These are phyloP conservation scores for Hypoxylon sp. DNA, from an alignment of 2,329 filamentous ascomycete species.

Conservation along the genomic window DNA sequence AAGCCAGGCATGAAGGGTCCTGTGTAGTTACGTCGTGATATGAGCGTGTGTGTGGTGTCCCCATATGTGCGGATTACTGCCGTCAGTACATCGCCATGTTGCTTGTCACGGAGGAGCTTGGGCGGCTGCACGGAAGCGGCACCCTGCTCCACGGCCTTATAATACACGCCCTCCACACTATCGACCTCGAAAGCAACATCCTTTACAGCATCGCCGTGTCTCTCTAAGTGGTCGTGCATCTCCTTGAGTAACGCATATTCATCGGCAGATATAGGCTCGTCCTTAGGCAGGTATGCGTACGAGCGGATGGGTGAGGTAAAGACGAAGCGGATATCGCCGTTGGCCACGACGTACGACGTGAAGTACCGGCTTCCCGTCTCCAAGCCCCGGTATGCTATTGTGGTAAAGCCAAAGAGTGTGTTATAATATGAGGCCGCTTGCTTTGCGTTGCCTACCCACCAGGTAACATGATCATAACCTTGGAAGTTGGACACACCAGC, in stretches of 20 bases:
- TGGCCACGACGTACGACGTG: conserved; percentile 87
- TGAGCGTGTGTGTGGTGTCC: conserved; percentile 93
- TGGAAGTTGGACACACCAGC: conserved; percentile 72
- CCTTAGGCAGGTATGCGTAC: conserved; percentile 64
- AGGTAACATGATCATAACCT: conserved; percentile 93
- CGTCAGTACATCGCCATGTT: conserved; percentile 76
- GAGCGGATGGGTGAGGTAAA: conserved; percentile 86
- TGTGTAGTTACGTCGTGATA: conserved; percentile 78
- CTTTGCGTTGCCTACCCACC: conserved; percentile 98
- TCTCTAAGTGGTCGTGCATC: conserved; percentile 86
- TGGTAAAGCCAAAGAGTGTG: conserved; percentile 86
- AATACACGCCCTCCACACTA: conserved; percentile 84
- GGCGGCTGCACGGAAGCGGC: conserved; percentile 75
- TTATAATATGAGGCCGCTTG: conserved; percentile 93
- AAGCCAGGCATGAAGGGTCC: conserved; percentile 90
- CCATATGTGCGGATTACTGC: conserved; percentile 93
- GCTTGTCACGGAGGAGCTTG: conserved; percentile 66
- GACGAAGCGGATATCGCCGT: conserved; percentile 83
- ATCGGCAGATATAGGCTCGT: conserved; percentile 73
- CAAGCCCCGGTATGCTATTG: conserved; percentile 86
- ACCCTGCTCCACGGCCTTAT: conserved; percentile 76
- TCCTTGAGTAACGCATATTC: conserved; percentile 78
- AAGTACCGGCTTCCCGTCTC: conserved; percentile 88
- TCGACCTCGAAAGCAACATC: conserved; percentile 97
- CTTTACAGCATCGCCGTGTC: conserved; percentile 93